phyloP scores from a whole-genome alignment of 345 rosid genomes.

The Pugionium cornutum region DNA sequence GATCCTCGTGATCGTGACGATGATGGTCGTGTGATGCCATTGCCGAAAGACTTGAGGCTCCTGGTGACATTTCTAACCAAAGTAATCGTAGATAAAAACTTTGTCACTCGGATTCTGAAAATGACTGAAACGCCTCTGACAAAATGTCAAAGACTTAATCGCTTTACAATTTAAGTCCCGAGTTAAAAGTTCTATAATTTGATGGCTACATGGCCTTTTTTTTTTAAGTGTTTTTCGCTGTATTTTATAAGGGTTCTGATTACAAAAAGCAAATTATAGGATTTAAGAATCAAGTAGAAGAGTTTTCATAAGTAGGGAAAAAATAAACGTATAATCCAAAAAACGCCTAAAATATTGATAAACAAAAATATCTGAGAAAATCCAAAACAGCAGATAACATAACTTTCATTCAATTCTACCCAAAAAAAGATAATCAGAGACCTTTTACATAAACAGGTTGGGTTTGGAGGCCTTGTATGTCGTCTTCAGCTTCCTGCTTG shows the following conservation, averaged over 20 bases:
- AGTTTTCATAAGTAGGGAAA: not conserved
- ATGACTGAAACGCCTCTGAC: too few relatives aligned
- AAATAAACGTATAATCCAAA: constrained; percentile 23
- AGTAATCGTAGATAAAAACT: too few relatives aligned
- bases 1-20: constrained; percentile 3
- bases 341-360: constrained; percentile 22
- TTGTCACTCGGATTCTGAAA: too few relatives aligned
- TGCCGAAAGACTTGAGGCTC: not conserved
- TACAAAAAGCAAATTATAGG: not conserved
- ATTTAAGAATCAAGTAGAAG: not conserved
- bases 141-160: too few relatives aligned
- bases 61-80: too few relatives aligned
- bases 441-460: constrained; percentile 59
- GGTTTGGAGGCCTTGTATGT: constrained; percentile 75
- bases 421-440: constrained; percentile 27
- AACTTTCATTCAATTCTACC: constrained; percentile 26
- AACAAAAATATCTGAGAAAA: constrained; percentile 20
- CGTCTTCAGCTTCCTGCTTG: constrained; percentile 67
- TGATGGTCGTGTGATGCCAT: constrained; percentile 34
- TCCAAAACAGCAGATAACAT: constrained; percentile 17
- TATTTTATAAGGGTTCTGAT: too few relatives aligned
- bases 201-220: too few relatives aligned
- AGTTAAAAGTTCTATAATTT: too few relatives aligned
- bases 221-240: too few relatives aligned
- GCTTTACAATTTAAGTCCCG: too few relatives aligned